Evolutionary conservation across 176 grass and related monocot genomes (phyloP), one percentile per base, ranked within the genome.

Genomic region (Carex pumila): DNA sequence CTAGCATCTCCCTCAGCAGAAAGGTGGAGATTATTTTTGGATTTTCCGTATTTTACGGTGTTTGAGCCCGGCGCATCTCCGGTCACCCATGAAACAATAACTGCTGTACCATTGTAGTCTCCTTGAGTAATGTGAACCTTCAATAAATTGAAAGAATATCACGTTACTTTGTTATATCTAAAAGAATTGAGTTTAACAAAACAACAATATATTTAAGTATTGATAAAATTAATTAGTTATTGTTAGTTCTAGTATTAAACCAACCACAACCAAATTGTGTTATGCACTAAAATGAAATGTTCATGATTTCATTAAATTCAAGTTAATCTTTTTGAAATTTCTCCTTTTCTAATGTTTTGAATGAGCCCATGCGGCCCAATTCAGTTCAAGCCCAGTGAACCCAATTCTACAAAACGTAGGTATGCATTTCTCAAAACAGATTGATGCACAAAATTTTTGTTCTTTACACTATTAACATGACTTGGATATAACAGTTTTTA

Each of bases 41-140:
- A 37, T 15, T 36, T 29, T 10, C 94, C 89, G 81, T 88, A 97
- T 69, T 21, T 39, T 1, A 97, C 91, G 11, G 84, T 97, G 84
- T n/a, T 88, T 71, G 34, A 91, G 15, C 94, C 94, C 7, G 65
- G 71, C 76, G 87, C 91, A 80, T 79, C 88, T 9, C 30, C 0
- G 13, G 94, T 97, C 68, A 91, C 84, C 94, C 94, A 97, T 37
- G 91, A 97, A 34, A 97, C 84, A 1, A 60, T 57, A 85, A 97
- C 86, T 11, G 91, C 87, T 13, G 84, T 85, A 34, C 94, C 94
- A 1, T 55, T 58, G 74, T 87, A 91, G 65, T 93, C 67, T 3
- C 94, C 94, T 85, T 91, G 71, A 56, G 91, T 93, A 80, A 97
- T 88, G 85, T 97, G 94, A 66, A 93, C 94, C 93, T 95, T 66